Base-by-base conservation (phyloP, 805 yeast genomes). In the Deakozyma indianensis region DNA sequence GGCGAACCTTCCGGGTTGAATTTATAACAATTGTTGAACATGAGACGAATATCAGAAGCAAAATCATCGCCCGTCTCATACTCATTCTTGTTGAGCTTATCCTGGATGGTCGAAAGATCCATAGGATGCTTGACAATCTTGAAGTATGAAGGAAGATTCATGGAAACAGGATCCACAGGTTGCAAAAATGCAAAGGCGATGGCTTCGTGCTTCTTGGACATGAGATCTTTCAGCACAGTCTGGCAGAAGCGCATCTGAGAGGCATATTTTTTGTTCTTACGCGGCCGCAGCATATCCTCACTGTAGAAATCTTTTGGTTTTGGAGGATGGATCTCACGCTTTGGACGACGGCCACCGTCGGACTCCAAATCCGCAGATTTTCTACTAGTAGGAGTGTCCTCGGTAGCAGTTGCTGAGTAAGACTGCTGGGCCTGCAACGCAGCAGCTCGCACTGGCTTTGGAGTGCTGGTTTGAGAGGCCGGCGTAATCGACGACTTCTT, bases 1-100 rank as follows among this genome's bases (percentile, higher is more conserved):
- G 94, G 94, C 3, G 95, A 80, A n/a, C 96, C 95, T 55, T 83
- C 95, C 1, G 98, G 97, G 63, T 92, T 92, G 68, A 90, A 92
- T 15, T 73, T 70, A 61, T 85, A 92, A 66, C 97, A 90, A 65
- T 92, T 90, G 50, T 74, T 69, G 67, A 92, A 88, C 48, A 92
- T 83, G 49, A 87, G 71, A 47, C 85, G 72, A 29, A 90, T 75
- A 59, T 92, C 98, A 40, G 64, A 65, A 59, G 82, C 95, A 59
- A 90, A 87, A 51, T 84, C 88, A 49, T 83, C 95, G 18, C 87
- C 92, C 46, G 80, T 78, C 58, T 83, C 90, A 61, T 92, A 92
- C 55, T 83, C 83, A 63, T 88, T 88, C 62, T 85, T 86, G 49
- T 79, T 77, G 52, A 86, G 69, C 60, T 88, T 90, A 48, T 77